These are phyloP conservation scores for Flaveria trinervia DNA, from an alignment of 129 eudicot genomes.

Conservation along the genomic window DNA sequence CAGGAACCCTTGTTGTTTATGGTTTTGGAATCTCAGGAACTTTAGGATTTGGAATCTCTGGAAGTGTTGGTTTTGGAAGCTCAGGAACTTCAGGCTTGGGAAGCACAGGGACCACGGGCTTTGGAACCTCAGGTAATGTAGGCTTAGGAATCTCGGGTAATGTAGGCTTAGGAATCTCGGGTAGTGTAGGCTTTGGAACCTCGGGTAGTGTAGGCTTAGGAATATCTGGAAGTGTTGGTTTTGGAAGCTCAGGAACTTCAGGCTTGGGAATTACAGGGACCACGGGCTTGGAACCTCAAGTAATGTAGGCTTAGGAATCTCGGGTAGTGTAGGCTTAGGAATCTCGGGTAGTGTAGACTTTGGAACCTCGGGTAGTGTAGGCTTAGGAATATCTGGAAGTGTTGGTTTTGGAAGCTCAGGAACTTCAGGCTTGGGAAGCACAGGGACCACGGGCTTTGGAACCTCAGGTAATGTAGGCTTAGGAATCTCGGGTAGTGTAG, in stretches of 20 bases:
- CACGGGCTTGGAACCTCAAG: no score
- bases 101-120: conserved; percentile 21
- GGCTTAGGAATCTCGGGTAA: no score
- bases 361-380: neutral
- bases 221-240: no score
- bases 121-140: conserved; percentile 10
- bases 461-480: neutral
- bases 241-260: no score
- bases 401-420: conserved; percentile 7
- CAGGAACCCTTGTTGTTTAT: neutral
- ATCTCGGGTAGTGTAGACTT: no score
- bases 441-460: conserved; percentile 8
- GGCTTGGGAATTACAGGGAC: no score
- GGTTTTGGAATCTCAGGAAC: conserved; percentile 24
- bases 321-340: no score
- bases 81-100: conserved; percentile 34
- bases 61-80: conserved; percentile 19
- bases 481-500: neutral
- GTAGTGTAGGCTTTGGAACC: no score
- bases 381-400: conserved; percentile 2
- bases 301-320: no score
- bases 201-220: no score
- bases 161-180: no score
- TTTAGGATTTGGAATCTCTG: conserved; percentile 23
- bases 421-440: neutral